phyloP scores from a whole-genome alignment of 148 eudicot genomes.

The Limonium bicolor region DNA sequence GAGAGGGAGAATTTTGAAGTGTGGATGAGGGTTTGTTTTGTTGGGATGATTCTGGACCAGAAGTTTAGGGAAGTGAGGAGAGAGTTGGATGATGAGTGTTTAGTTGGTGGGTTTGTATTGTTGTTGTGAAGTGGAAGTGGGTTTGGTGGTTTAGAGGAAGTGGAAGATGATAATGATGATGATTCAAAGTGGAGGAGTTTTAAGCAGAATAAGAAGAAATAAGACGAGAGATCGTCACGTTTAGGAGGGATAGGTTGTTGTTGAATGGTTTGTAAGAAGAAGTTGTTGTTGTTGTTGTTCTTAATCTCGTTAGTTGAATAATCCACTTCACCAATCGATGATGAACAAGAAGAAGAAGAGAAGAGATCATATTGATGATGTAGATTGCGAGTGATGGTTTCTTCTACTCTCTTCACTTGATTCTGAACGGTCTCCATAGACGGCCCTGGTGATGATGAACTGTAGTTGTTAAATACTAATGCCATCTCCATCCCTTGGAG shows the following conservation, averaged over 20 bases:
- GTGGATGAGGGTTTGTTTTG: constrained; percentile 11
- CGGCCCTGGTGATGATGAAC: constrained; percentile 10
- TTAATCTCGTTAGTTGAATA: neutral
- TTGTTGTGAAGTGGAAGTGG: too few species aligned
- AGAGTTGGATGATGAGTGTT: too few species aligned
- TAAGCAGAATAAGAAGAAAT: constrained; percentile 62
- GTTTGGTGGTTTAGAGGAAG: too few species aligned
- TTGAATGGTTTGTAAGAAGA: constrained; percentile 34
- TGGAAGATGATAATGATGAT: too few species aligned
- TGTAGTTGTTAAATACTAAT: constrained; percentile 14
- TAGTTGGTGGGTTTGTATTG: too few species aligned
- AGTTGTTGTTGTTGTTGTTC: constrained; percentile 6
- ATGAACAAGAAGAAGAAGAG: constrained; percentile 19
- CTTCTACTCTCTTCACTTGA: constrained; percentile 12
- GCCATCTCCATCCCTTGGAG: constrained; percentile 63
- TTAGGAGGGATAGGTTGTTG: constrained; percentile 10
- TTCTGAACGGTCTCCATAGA: constrained; percentile 19
- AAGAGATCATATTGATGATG: constrained; percentile 8
- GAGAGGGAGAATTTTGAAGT: constrained; percentile 31
- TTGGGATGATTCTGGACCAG: too few species aligned
- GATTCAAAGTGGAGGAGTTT: constrained; percentile 37
- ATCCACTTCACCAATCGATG: too few species aligned
- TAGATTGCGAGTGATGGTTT: constrained; percentile 18
- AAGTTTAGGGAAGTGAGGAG: too few species aligned
- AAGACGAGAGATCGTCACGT: constrained; percentile 26